Evolutionary conservation across 1,284 basidiomycete species (phyloP).

Genomic region (Phlebopus sp.): DNA sequence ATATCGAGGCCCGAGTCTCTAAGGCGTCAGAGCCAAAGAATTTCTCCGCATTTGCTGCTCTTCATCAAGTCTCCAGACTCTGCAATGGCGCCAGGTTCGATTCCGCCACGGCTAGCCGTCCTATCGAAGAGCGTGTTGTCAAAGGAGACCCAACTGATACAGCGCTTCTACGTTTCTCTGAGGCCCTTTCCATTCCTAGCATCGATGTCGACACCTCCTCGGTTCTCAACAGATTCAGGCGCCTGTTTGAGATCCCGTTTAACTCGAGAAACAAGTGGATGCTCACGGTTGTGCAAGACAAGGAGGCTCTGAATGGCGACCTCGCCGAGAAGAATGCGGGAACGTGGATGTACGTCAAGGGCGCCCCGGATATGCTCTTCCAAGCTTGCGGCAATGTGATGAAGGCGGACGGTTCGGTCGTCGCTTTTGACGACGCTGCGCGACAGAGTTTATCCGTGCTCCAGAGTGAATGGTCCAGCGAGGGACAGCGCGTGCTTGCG

Average conservation of each 20-base stretch:
- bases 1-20: conserved; percentile 29
- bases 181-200: conserved; percentile 36
- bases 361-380: conserved; percentile 59
- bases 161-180: conserved; percentile 60
- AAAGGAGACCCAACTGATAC: conserved; percentile 67
- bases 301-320: conserved; percentile 4
- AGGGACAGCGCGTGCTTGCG: conserved; percentile 63
- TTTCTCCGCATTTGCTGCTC: conserved; percentile 25
- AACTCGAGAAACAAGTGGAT: conserved; percentile 71
- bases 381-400: conserved; percentile 43
- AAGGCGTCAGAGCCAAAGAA: conserved; percentile 6
- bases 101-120: conserved; percentile 29
- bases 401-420: conserved; percentile 35
- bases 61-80: conserved; percentile 49
- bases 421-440: conserved; percentile 33
- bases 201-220: conserved; percentile 20
- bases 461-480: conserved; percentile 52
- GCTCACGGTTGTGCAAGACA: conserved; percentile 40
- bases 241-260: conserved; percentile 51
- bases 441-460: conserved; percentile 32
- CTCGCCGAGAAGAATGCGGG: conserved; percentile 15
- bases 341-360: conserved; percentile 48
- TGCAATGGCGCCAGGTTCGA: conserved; percentile 66
- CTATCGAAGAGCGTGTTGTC: conserved; percentile 44
- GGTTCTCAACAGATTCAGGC: conserved; percentile 28